Conservation (phyloP, 1,284 basidiomycete species). For the Cystobasidium pallidum region DNA sequence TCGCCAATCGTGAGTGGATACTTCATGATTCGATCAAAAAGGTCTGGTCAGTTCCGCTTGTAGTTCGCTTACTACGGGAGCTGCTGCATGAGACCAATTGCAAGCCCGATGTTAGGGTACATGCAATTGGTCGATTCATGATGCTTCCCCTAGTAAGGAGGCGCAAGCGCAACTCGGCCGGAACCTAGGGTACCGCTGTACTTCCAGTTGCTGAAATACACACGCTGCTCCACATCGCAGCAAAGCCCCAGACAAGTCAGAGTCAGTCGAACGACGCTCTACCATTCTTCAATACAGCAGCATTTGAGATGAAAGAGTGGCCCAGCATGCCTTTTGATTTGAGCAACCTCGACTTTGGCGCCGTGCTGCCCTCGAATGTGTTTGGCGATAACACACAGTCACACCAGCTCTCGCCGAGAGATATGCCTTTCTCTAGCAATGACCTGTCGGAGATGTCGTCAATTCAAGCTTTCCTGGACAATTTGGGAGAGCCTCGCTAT, state of each 20-base stretch:
- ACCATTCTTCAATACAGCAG: background rate
- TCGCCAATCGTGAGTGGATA: background rate
- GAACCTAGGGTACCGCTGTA: too few species aligned
- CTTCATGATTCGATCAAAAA: too few species aligned
- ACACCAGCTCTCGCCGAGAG: background rate
- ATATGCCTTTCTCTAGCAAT: background rate
- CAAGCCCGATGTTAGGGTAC: too few species aligned
- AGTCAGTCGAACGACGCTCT: background rate
- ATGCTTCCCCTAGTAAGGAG: too few species aligned
- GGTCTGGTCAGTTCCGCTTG: too few species aligned
- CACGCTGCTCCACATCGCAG: too few species aligned
- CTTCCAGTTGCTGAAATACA: background rate
- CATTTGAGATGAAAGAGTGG: background rate
- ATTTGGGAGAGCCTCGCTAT: background rate
- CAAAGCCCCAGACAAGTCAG: background rate
- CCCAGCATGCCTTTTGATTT: conserved; percentile 6
- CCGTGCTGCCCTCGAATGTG: background rate
- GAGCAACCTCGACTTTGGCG: conserved; percentile 1
- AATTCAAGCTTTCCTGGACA: conserved; percentile 7
- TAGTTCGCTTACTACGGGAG: too few species aligned
- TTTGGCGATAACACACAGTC: background rate
- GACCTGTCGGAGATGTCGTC: background rate
- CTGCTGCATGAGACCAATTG: too few species aligned
- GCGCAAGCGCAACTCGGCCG: too few species aligned
- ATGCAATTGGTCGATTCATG: too few species aligned